Evolutionary conservation across 2,329 filamentous ascomycete genomes (phyloP).

Genomic region (Sporothrix pseudoabietina): DNA sequence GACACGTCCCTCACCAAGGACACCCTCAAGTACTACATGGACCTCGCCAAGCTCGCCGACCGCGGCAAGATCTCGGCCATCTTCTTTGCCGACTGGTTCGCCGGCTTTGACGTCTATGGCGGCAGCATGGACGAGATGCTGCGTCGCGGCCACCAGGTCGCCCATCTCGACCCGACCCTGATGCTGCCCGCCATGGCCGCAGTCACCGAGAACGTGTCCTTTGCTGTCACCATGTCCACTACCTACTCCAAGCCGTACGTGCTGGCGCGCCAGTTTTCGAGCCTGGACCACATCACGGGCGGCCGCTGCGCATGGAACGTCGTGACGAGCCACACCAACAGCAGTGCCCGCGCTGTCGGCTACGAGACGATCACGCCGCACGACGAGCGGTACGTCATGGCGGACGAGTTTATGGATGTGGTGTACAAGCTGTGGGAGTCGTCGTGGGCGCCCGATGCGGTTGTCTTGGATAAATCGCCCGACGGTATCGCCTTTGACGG

Average conservation of each 20-base stretch:
- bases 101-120: constrained; percentile 21
- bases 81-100: constrained; percentile 31
- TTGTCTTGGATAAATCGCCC: constrained; percentile 20
- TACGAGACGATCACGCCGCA: constrained; percentile 31
- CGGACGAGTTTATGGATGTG: constrained; percentile 36
- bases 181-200: constrained; percentile 33
- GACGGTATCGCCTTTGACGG: constrained; percentile 22
- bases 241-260: constrained; percentile 31
- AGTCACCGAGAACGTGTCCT: constrained; percentile 32
- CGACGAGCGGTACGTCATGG: constrained; percentile 36
- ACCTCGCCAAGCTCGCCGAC: constrained; percentile 29
- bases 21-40: constrained; percentile 27
- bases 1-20: constrained; percentile 27
- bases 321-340: constrained; percentile 33
- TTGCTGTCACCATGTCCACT: constrained; percentile 33
- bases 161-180: constrained; percentile 25
- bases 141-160: constrained; percentile 20
- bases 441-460: constrained; percentile 29
- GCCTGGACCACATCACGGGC: constrained; percentile 33
- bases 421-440: constrained; percentile 34
- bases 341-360: constrained; percentile 32
- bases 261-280: constrained; percentile 32
- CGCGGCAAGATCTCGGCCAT: constrained; percentile 23
- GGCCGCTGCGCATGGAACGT: constrained; percentile 37
- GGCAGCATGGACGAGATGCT: constrained; percentile 23